These are phyloP conservation scores for Aethionema arabicum DNA, from an alignment of 345 rosid species.

Conservation along the genomic window DNA sequence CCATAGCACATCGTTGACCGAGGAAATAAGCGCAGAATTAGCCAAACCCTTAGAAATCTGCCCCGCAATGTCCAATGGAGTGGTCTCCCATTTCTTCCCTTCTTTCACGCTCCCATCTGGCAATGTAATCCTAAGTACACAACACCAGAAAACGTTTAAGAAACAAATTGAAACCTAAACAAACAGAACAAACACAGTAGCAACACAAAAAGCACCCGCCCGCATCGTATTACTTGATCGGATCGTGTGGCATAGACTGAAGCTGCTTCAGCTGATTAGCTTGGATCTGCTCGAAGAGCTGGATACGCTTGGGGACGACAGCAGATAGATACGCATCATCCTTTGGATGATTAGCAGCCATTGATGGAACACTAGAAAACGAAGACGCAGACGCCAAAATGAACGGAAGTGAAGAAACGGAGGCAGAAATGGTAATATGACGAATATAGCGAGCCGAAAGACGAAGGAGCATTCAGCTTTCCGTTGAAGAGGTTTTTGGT, in stretches of 20 bases:
- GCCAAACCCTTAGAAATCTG: slow-evolving; percentile 73
- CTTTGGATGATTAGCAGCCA: slow-evolving; percentile 52
- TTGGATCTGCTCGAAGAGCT: slow-evolving; percentile 65
- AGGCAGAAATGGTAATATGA: slow-evolving; percentile 30
- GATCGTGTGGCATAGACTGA: slow-evolving; percentile 61
- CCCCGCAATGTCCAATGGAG: slow-evolving; percentile 73
- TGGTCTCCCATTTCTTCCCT: slow-evolving; percentile 78
- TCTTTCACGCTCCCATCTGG: slow-evolving; percentile 77
- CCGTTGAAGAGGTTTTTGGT: slow-evolving; percentile 29
- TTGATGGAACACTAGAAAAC: slow-evolving; percentile 38
- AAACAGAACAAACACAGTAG: not conserved
- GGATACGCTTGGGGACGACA: slow-evolving; percentile 66
- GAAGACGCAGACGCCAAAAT: slow-evolving; percentile 30
- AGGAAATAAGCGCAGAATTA: slow-evolving; percentile 64
- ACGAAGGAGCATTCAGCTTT: slow-evolving; percentile 39
- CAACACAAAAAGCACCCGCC: not conserved
- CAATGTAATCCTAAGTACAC: slow-evolving; percentile 54
- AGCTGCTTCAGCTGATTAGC: slow-evolving; percentile 55
- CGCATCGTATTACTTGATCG: slow-evolving; percentile 55
- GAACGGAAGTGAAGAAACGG: slow-evolving; percentile 19
- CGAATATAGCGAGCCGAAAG: slow-evolving; percentile 36
- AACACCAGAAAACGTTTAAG: not conserved
- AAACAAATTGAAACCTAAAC: not conserved
- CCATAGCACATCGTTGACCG: slow-evolving; percentile 82
- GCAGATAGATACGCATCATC: slow-evolving; percentile 60